Conservation (phyloP, 805 yeast genomes). For the Suhomyces kilbournensis region DNA sequence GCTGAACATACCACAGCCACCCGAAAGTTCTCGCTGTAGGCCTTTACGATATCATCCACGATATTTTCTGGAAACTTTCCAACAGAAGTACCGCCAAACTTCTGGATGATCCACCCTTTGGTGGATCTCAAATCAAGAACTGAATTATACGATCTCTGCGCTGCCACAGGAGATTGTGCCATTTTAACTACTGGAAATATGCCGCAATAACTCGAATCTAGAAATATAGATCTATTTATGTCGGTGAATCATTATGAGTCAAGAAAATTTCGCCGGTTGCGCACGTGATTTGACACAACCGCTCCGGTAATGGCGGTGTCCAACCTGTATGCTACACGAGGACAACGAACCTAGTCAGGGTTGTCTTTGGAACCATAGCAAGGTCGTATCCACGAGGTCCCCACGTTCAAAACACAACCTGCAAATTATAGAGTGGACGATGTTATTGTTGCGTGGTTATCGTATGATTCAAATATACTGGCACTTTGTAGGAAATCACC, state of each 20-base stretch:
- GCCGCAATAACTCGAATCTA: not conserved
- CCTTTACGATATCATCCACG: constrained; percentile 77
- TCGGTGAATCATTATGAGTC: constrained; percentile 5
- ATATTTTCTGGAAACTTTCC: constrained; percentile 90
- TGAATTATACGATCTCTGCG: constrained; percentile 36
- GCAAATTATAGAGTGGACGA: not conserved
- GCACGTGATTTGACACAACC: constrained; percentile 9
- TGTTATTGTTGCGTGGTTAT: not conserved
- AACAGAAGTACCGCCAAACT: constrained; percentile 96
- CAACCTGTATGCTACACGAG: not conserved
- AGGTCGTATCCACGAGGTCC: not conserved
- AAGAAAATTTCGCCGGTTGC: constrained; percentile 9
- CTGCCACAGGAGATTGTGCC: constrained; percentile 20
- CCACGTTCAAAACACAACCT: not conserved
- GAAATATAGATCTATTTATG: not conserved
- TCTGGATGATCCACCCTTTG: constrained; percentile 59
- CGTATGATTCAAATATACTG: not conserved
- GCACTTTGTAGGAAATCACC: not conserved
- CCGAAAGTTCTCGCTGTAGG: constrained; percentile 53
- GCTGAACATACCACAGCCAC: constrained; percentile 98
- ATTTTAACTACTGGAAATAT: constrained; percentile 4
- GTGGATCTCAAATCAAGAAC: constrained; percentile 35
- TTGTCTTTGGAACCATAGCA: not conserved
- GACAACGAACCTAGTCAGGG: not conserved
- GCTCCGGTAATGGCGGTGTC: not conserved